A percentile compares a stretch with the other conserved stretches of the same genome.
Conservation (phyloP, 257 asterid genomes). For the Lantana camara region DNA sequence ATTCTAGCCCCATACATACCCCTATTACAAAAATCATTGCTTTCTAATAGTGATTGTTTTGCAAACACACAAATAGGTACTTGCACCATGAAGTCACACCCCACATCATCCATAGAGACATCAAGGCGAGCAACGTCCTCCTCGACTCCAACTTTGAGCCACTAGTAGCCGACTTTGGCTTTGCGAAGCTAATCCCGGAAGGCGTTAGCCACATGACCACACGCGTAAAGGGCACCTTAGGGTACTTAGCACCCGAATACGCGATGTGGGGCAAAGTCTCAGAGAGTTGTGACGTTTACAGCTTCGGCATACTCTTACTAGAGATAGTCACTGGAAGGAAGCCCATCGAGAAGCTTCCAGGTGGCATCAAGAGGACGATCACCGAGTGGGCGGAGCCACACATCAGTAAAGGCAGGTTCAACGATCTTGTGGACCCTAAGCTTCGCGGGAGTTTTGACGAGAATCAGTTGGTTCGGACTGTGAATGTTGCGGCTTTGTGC, state of each 20-base stretch:
- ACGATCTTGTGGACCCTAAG: slow-evolving; percentile 73
- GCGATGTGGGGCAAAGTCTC: slow-evolving; percentile 96
- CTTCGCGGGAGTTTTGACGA: slow-evolving; percentile 63
- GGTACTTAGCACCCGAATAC: slow-evolving; percentile 83
- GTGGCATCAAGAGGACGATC: slow-evolving; percentile 73
- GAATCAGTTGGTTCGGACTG: slow-evolving; percentile 43
- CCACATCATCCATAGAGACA: slow-evolving; percentile 80
- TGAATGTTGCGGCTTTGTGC: slow-evolving; percentile 69
- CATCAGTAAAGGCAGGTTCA: slow-evolving; percentile 46
- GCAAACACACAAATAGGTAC: slow-evolving; percentile 41
- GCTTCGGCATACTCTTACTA: slow-evolving; percentile 69
- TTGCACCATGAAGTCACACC: slow-evolving; percentile 84
- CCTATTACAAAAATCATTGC: no score
- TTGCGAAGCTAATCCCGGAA: slow-evolving; percentile 85
- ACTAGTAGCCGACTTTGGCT: slow-evolving; percentile 78
- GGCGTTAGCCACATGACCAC: slow-evolving; percentile 96
- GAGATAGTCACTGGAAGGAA: slow-evolving; percentile 72
- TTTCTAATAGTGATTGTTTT: not conserved
- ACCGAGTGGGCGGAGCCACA: slow-evolving; percentile 88
- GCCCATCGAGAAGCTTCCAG: slow-evolving; percentile 80
- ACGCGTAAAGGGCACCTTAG: slow-evolving; percentile 80
- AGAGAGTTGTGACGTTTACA: slow-evolving; percentile 79
- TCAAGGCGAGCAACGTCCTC: slow-evolving; percentile 83
- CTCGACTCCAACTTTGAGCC: slow-evolving; percentile 75
- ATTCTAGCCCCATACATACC: no score